Base-by-base conservation (phyloP, 2,329 filamentous ascomycete species). In the Botrytis byssoidea region DNA sequence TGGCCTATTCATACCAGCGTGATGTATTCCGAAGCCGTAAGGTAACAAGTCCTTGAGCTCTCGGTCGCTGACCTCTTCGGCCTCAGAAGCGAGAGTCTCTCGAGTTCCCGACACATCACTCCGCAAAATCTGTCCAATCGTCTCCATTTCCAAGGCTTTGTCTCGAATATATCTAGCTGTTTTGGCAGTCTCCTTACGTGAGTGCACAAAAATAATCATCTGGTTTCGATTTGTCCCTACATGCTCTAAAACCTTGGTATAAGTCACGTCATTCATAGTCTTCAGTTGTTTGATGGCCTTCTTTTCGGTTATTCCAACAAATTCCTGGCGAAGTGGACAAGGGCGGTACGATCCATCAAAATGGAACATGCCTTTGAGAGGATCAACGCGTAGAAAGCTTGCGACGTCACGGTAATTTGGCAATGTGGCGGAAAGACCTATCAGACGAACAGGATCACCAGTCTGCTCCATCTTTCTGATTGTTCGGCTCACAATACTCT, bases 191-290 rank as follows among this genome's bases (percentile, higher is more conserved):
- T 99, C 97, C 81, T 99, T 99, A 79, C 96, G 89, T 51, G 97
- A 99, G 82, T 99, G 97, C 9, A 99, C 96, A 81, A 99, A 99
- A 74, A 99, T 97, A 57, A 99, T 89, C 95, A 99, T 98, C 83
- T 99, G 96, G 79, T 99, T 97, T 76, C 93, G 90, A 80, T 97
- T 92, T 74, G 92, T 91, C 10, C 96, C 96, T 44, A 98, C 95
- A 81, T 98, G 95, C 83, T 99, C 96, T 72, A 99, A 89, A 42
- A 98, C 95, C 83, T 99, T 99, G 77, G 91, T 97, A 83, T 99
- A 99, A 74, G 94, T 98, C 72, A 99, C 95, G 79, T 99, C 96
- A 81, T 99, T 99, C 96, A 99, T 99, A 0, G 93, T 97, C 87
- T 98, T 98, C 72, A 99, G 86, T 82, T 99, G 96, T 84, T 98